phyloP scores from a whole-genome alignment of 306 rosid species.

The Argentina anserina region DNA sequence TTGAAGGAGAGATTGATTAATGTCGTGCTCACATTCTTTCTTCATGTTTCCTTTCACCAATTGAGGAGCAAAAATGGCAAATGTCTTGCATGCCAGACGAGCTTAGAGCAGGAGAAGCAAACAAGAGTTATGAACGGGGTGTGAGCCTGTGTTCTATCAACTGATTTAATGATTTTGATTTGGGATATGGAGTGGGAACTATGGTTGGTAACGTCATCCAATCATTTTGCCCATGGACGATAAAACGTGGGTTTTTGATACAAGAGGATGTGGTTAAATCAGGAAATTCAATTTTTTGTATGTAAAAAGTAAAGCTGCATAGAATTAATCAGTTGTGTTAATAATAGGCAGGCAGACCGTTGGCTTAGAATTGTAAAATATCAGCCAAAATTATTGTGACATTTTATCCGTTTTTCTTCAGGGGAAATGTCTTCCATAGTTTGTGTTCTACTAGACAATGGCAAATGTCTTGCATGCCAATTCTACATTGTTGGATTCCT shows the following conservation, averaged over 20 bases:
- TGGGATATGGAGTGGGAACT: conserved; percentile 25
- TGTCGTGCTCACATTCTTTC: conserved; percentile 13
- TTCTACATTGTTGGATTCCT: no score
- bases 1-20: conserved; percentile 77
- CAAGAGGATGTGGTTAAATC: conserved; percentile 18
- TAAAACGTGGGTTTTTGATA: conserved; percentile 30
- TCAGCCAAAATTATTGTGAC: conserved; percentile 28
- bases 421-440: background rate
- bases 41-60: background rate
- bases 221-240: conserved; percentile 14
- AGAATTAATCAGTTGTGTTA: conserved; percentile 9
- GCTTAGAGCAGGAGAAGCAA: conserved; percentile 25
- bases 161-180: conserved; percentile 28
- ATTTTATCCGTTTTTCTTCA: conserved; percentile 26
- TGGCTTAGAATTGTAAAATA: conserved; percentile 37
- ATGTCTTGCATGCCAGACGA: background rate
- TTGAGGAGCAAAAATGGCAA: conserved; percentile 14
- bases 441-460: background rate
- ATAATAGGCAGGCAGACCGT: conserved; percentile 28
- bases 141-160: conserved; percentile 33
- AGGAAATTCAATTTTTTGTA: conserved; percentile 44
- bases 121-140: conserved; percentile 25
- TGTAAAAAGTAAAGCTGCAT: conserved; percentile 35
- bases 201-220: conserved; percentile 10
- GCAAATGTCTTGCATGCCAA: no score